Conservation (phyloP, 176 grass and related monocot species). For the Oryza glumipatula region DNA sequence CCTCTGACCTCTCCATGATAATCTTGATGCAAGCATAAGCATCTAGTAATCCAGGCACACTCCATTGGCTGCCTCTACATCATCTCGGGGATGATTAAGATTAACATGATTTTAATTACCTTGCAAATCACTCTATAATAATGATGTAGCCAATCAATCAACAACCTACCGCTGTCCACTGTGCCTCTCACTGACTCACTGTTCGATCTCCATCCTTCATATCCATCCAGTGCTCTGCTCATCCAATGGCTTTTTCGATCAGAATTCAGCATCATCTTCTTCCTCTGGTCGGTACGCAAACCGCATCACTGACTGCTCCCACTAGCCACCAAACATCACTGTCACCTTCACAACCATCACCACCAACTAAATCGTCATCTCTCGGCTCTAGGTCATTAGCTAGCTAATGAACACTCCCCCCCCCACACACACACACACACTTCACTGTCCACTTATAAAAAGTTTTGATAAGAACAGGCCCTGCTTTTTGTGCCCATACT, state of each 20-base stretch:
- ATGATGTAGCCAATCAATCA: background rate
- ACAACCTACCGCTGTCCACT: background rate
- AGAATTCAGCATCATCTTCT: constrained; percentile 14
- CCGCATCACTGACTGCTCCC: constrained; percentile 42
- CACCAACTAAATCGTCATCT: background rate
- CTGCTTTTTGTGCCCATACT: background rate
- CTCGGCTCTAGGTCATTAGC: background rate
- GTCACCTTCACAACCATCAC: constrained; percentile 23
- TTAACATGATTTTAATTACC: constrained; percentile 41
- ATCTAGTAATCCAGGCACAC: background rate
- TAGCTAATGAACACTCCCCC: background rate
- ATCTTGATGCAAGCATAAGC: background rate
- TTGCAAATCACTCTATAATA: constrained; percentile 26
- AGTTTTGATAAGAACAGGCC: background rate
- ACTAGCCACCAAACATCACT: constrained; percentile 8
- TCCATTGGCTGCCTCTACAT: background rate
- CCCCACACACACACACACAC: background rate
- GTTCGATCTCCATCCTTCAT: background rate
- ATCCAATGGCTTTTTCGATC: constrained; percentile 6
- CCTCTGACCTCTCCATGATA: background rate
- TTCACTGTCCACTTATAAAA: background rate
- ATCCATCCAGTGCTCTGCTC: background rate
- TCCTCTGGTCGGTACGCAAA: constrained; percentile 11
- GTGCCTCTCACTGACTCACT: background rate
- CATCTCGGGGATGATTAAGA: background rate